Evolutionary conservation across 2,329 filamentous ascomycete genomes (phyloP), one percentile per base, ranked within the genome.

Genomic region (Penicillium sp.): DNA sequence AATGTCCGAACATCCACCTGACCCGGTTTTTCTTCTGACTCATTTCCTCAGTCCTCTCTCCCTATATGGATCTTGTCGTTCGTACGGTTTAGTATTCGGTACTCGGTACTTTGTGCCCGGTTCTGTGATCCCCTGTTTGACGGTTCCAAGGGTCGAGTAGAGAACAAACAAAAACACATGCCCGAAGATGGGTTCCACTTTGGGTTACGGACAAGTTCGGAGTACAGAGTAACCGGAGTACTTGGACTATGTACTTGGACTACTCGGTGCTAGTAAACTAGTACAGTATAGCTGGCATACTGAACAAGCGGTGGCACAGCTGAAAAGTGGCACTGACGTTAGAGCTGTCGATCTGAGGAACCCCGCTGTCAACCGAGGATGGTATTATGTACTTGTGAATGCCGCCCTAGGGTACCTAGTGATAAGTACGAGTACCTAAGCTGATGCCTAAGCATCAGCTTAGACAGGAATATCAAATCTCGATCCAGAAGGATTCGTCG

Each of bases 1-100:
- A 54, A 47, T 55, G 43, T 52, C 54, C 50, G 46, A 56, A 44
- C 43, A 34, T 49, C 51, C 50, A 54, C 50, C 41, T 16, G 40
- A 44, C 40, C 47, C 45, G 14, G 16, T 42, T 55, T 37, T 45
- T 38, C 23, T 38, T 39, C 36, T 38, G 24, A 36, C 38, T 44
- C 44, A 44, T 47, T 51, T 44, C 39, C 42, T 42, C 42, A 45
- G 22, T 24, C 16, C 20, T 9, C 3, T 8, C 42, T 27, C 3
- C 11, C 42, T 27, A 9, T 34, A 44, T 36, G 16, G 18, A 39
- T 44, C 42, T 44, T n/a, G 32, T 9, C 18, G 14, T 18, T 34
- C 8, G 9, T 20, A 20, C 18, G 18, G 18, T n/a, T n/a, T n/a
- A 20, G 18, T 20, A 20, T 4, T 20, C 18, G 18, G 18, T 20